Evolutionary conservation across 257 asterid genomes (phyloP), one percentile per base, ranked within the genome.

Genomic region (Solanum dulcamara): DNA sequence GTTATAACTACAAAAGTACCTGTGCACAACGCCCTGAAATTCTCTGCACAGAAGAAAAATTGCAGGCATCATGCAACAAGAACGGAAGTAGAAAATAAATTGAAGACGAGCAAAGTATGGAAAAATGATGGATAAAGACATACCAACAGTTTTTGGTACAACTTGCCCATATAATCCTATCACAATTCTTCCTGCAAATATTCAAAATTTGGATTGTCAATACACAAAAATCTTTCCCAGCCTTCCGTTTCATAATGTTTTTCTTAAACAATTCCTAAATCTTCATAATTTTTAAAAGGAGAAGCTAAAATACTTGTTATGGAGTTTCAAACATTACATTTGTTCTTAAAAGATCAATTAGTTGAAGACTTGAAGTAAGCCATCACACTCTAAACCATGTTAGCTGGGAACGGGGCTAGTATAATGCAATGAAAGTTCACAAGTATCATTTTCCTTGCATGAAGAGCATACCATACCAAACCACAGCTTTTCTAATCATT

Each of bases 11-110:
- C 14, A 77, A 75, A 91, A 77, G 30, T 95, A 97, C 99, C 99
- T 92, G 98, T 97, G 92, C 99, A 95, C 89, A 97, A 92, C 81
- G 98, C 96, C 90, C 99, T 90, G 87, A 97, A 97, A 87, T 97
- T 97, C 90, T 95, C 99, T 97, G 99, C 91, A 90, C 86, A 51
- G 15, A 75, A 84, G 80, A 85, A 86, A 81, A 68, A 22, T 2
- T 67, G 59, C 86, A 55, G 72, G 70, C 84, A 85, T 87, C 57
- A 90, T 85, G 38, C 66, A 81, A 51, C 24, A 53, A 10, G 24
- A 35, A 50, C 26, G 66, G 17, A 26, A 79, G 30, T 33, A 35
- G 22, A 77, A 66, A 81, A 18, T 2, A 48, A 24, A 48, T 13
- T 55, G 55, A 24, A 22, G 30, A 67, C 42, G 50, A 44, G 75